Evolutionary conservation across 1,284 basidiomycete species (phyloP), one percentile per base, ranked within the genome.

Genomic region (Coniferiporia weirii): DNA sequence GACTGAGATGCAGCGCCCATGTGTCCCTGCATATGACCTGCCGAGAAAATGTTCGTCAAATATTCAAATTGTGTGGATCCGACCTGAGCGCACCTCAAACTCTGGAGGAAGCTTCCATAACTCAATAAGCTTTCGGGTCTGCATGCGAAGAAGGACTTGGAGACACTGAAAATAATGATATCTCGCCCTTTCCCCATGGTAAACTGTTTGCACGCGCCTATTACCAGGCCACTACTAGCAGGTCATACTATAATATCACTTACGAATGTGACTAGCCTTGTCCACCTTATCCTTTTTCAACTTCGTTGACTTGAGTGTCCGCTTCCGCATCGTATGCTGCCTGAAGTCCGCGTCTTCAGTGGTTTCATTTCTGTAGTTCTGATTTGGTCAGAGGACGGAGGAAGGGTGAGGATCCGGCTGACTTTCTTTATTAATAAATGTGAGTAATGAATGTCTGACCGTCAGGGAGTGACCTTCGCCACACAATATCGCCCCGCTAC

Each of bases 121-220:
- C 20, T 71, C 67, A 4, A 69, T 77, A 49, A 95, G 70, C n/a
- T 81, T 80, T 5, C 75, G 74, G 2, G 91, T 72, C 71, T 96
- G 93, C 65, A 85, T 81, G 13, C 92, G 78, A 7, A 95, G 74
- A 54, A 95, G 73, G 0, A 92, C 73, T 69, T 95, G 93, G 38
- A 91, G 75, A 64, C 88, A 91, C 64, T 94, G 87, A 61, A 91
- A 86, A 65, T 91, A 91, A 57, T 88, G 83, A 68, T 80, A 92
- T 48, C 85, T 81, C 2, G 85, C 90, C 55, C 86, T 79, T 19
- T 81, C 78, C 8, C 91, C 92, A 65, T 92, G 86, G 67, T 92
- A 93, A 50, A 90, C 93, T 95, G 67, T 63, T 15, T 57, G 35
- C 54, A 7, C 57, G 49, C 35, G 49, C 19, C 19, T 32, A 13